Evolutionary conservation across 441 rosid genomes (phyloP).

Genomic region (Corymbia citriodora): DNA sequence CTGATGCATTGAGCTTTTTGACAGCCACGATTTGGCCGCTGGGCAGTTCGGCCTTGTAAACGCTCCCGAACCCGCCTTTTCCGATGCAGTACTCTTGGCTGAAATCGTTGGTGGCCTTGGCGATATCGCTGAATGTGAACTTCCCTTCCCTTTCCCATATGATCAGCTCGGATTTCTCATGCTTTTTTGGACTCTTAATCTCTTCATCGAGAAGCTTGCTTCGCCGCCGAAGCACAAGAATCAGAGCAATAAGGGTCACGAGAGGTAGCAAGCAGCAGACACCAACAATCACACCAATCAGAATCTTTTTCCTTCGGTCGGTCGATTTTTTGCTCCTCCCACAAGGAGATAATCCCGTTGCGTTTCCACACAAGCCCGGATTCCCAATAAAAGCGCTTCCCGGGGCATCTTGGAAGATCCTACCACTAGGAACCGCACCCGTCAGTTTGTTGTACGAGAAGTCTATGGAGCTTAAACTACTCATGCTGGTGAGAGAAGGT

Average conservation of each 20-base stretch:
- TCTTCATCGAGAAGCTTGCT: constrained; percentile 24
- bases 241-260: constrained; percentile 1
- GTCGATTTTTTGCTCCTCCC: constrained; percentile 8
- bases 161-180: constrained; percentile 18
- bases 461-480: neutral
- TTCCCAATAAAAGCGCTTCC: constrained; percentile 34
- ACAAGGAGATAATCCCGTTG: constrained; percentile 30
- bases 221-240: constrained; percentile 2
- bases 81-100: constrained; percentile 14
- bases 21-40: constrained; percentile 1
- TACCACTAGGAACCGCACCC: neutral
- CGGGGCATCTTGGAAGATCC: constrained; percentile 33
- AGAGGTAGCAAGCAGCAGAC: constrained; percentile 18
- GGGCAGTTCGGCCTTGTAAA: constrained; percentile 9
- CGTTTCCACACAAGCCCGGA: constrained; percentile 45
- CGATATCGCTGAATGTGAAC: constrained; percentile 50
- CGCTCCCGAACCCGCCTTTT: constrained; percentile 6
- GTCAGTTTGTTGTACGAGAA: neutral
- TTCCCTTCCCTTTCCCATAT: constrained; percentile 56
- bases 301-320: constrained; percentile 7
- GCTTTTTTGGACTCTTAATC: constrained; percentile 2
- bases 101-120: constrained; percentile 15
- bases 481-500: neutral
- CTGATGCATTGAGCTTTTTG: neutral
- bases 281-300: constrained; percentile 35